Evolutionary conservation across 140 eudicot species (phyloP), one percentile per base, ranked within the genome.

Genomic region (Anethum foeniculum): DNA sequence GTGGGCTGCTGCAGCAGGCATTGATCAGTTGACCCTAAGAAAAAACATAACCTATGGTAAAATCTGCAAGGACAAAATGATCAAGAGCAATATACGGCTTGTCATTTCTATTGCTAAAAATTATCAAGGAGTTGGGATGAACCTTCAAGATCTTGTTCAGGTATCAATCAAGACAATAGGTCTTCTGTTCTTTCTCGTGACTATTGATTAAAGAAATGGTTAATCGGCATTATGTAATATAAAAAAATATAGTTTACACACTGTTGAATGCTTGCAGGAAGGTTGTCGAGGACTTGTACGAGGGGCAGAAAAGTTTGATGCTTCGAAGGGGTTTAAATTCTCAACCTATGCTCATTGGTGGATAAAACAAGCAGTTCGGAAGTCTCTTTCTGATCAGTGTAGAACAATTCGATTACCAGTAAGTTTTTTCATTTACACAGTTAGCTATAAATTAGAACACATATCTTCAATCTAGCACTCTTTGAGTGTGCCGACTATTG

Each of bases 331-430:
- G 79, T 96, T 92, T 81, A 96, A 93, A 72, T 92, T 96, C 88
- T 96, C 98, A n/a, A 95, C 99, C 32, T 95, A 95, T 77, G 99
- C 97, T 80, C 97, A 92, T 83, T 95, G 99, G 99, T 95, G 99
- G 99, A 96, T 96, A 67, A 88, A 85, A 79, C 98, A 96, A 81
- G 97, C 99, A 34, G 95, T 95, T 46, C 90, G 93, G n/a, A 92
- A 90, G 86, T 90, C 93, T 58, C 96, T 94, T 80, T 88, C 95
- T 79, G 97, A 90, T 84, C 99, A 90, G 83, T 87, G 97, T 76
- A 86, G 99, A 81, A 92, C 88, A 64, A 92, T 95, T 80, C 89
- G 97, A 39, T 86, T 95, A 76, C 99, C 99, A 15, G 99, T 95
- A 88, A 86, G 87, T 77, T 44, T 69, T 5, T 81, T 9, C 23